Evolutionary conservation across 2,329 filamentous ascomycete species (phyloP).

Genomic region (Sphaerostilbella broomeana): DNA sequence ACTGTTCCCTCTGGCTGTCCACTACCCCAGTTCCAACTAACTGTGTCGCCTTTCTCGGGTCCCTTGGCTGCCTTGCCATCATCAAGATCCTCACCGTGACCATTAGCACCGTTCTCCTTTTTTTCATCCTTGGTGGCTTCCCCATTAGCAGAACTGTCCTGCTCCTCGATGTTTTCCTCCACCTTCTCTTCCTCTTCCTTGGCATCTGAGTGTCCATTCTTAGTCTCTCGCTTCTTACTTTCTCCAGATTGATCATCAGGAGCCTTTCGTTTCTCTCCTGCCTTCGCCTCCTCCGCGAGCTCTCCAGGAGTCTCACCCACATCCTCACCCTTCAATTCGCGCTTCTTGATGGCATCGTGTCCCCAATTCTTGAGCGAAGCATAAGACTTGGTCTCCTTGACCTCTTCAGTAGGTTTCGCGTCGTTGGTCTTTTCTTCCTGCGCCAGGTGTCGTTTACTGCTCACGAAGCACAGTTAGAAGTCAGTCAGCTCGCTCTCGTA

Average conservation of each 20-base stretch:
- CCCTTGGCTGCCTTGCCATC: slow-evolving; percentile 20
- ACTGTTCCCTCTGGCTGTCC: slow-evolving; percentile 39
- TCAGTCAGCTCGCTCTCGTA: not conserved
- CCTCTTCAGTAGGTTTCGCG: slow-evolving; percentile 40
- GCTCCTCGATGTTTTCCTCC: slow-evolving; percentile 11
- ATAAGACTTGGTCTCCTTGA: slow-evolving; percentile 46
- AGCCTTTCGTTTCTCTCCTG: slow-evolving; percentile 24
- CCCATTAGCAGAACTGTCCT: slow-evolving; percentile 11
- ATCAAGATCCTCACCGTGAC: not conserved
- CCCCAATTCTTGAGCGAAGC: slow-evolving; percentile 59
- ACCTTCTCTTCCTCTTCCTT: slow-evolving; percentile 8
- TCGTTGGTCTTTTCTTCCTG: slow-evolving; percentile 54
- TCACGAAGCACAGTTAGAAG: not conserved
- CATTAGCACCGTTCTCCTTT: not conserved
- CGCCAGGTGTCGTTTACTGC: slow-evolving; percentile 55
- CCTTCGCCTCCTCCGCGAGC: slow-evolving; percentile 12
- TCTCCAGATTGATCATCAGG: slow-evolving; percentile 18
- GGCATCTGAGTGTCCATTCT: slow-evolving; percentile 4
- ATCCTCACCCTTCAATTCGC: slow-evolving; percentile 13
- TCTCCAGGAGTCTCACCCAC: slow-evolving; percentile 13
- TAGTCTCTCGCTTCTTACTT: slow-evolving; percentile 28
- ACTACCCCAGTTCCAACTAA: slow-evolving; percentile 41
- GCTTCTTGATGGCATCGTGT: slow-evolving; percentile 44
- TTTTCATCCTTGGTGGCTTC: not conserved
- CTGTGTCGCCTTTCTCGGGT: slow-evolving; percentile 34